phyloP scores from a whole-genome alignment of 345 rosid genomes.

The Arabidopsis suecica region DNA sequence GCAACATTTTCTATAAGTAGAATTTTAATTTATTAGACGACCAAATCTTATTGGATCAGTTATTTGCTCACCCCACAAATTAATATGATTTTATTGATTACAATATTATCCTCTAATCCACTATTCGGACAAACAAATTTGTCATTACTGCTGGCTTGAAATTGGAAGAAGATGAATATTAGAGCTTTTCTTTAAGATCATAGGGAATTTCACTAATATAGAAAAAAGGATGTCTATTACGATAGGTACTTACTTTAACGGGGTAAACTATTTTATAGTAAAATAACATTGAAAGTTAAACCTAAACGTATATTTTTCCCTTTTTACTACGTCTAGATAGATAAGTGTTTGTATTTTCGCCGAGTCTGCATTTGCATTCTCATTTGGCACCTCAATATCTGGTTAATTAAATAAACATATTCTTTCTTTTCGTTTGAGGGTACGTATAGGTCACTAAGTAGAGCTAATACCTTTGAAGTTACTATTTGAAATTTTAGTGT shows the following conservation, averaged over 20 bases:
- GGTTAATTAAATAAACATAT: not conserved
- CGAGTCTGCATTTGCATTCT: slow-evolving; percentile 18
- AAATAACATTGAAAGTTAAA: slow-evolving; percentile 15
- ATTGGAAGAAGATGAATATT: slow-evolving; percentile 30
- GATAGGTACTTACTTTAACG: slow-evolving; percentile 37
- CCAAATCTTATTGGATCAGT: slow-evolving; percentile 44
- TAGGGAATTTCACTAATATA: slow-evolving; percentile 31
- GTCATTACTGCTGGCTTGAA: slow-evolving; percentile 35
- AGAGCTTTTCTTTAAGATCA: slow-evolving; percentile 15
- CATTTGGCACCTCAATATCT: slow-evolving; percentile 7
- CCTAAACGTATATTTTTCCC: slow-evolving; percentile 30
- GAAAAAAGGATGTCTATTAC: slow-evolving; percentile 28
- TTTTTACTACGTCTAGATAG: slow-evolving; percentile 28
- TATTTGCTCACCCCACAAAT: slow-evolving; percentile 35
- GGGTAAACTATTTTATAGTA: slow-evolving; percentile 25
- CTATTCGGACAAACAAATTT: slow-evolving; percentile 25
- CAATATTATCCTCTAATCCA: slow-evolving; percentile 27
- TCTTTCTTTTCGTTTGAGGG: not conserved
- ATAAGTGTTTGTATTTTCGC: slow-evolving; percentile 18
- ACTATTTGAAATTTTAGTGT: not conserved
- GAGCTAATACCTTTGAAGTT: not conserved
- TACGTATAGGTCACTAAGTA: not conserved
- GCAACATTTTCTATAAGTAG: slow-evolving; percentile 46
- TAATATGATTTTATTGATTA: slow-evolving; percentile 3
- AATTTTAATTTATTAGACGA: slow-evolving; percentile 44